A percentile compares a stretch with the other conserved stretches of the same genome.
These are phyloP conservation scores for Tephrocybe sp. DNA, from an alignment of 768 basidiomycete species.

Conservation along the genomic window DNA sequence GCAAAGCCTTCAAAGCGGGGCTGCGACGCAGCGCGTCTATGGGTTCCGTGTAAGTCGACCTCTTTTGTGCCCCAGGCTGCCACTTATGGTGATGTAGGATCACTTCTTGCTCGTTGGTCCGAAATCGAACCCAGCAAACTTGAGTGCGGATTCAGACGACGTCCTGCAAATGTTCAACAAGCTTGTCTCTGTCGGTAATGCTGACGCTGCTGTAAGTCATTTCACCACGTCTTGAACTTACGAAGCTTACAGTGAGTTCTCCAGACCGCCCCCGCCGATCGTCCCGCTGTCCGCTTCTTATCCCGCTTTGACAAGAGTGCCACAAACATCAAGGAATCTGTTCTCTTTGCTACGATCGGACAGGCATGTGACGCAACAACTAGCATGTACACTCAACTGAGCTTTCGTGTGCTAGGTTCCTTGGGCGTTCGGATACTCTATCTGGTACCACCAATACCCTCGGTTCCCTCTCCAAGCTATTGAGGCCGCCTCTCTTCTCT, in stretches of 20 bases:
- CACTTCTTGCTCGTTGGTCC: slow-evolving; percentile 55
- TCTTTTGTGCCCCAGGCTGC: neutral
- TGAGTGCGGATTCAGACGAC: slow-evolving; percentile 27
- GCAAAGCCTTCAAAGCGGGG: slow-evolving; percentile 29
- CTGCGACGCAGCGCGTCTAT: slow-evolving; percentile 35
- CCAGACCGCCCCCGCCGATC: slow-evolving; percentile 24
- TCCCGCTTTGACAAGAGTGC: slow-evolving; percentile 60
- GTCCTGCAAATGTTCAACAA: slow-evolving; percentile 47
- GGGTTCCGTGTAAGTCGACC: slow-evolving; percentile 42
- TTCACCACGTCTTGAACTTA: neutral
- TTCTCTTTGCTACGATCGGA: slow-evolving; percentile 48
- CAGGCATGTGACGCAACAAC: slow-evolving; percentile 30
- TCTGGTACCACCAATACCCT: slow-evolving; percentile 62
- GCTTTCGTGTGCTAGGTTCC: slow-evolving; percentile 38
- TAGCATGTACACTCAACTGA: neutral
- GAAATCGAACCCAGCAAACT: slow-evolving; percentile 41
- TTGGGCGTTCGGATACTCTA: slow-evolving; percentile 51
- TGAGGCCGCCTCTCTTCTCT: slow-evolving; percentile 39
- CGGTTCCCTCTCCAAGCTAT: slow-evolving; percentile 52
- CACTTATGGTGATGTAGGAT: slow-evolving; percentile 30
- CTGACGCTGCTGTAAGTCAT: slow-evolving; percentile 35
- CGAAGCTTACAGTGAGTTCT: neutral
- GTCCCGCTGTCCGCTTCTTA: slow-evolving; percentile 46
- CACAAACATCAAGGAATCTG: slow-evolving; percentile 58
- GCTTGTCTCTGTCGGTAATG: slow-evolving; percentile 44